These are phyloP conservation scores for Dactylonectria estremocensis DNA, from an alignment of 2,329 filamentous ascomycete genomes.

Conservation along the genomic window DNA sequence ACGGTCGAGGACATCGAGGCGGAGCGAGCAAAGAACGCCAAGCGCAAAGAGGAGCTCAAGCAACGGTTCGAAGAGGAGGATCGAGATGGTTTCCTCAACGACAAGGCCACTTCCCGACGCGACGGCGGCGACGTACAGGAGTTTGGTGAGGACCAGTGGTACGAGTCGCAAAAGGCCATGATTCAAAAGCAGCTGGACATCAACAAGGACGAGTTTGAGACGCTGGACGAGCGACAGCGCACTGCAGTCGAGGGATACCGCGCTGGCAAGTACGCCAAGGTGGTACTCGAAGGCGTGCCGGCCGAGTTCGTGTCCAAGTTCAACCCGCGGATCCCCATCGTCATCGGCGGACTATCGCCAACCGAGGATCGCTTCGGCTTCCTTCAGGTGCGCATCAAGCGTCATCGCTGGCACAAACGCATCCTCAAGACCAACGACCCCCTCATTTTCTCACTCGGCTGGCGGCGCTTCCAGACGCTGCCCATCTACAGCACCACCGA, in stretches of 20 bases:
- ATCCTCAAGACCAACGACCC: constrained; percentile 99
- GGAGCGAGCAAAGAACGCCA: constrained; percentile 92
- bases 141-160: constrained; percentile 99
- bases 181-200: constrained; percentile 97
- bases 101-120: constrained; percentile 83
- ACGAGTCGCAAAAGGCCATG: constrained; percentile 94
- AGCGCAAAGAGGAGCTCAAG: constrained; percentile 93
- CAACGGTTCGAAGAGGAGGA: constrained; percentile 98
- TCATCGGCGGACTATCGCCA: constrained; percentile 91
- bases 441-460: constrained; percentile 95
- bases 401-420: constrained; percentile 99
- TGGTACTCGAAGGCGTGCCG: constrained; percentile 90
- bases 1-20: constrained; percentile 77
- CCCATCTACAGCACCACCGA: constrained; percentile 97
- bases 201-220: constrained; percentile 94
- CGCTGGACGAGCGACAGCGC: constrained; percentile 87
- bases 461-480: constrained; percentile 93
- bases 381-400: constrained; percentile 96
- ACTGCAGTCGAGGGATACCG: constrained; percentile 90
- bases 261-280: constrained; percentile 92
- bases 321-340: constrained; percentile 84
- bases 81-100: constrained; percentile 93
- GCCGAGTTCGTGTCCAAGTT: constrained; percentile 91
- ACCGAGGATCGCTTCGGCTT: constrained; percentile 97
- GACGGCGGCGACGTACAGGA: constrained; percentile 80